Evolutionary conservation across 176 grass and related monocot species (phyloP).

Genomic region (Oryza longistaminata): DNA sequence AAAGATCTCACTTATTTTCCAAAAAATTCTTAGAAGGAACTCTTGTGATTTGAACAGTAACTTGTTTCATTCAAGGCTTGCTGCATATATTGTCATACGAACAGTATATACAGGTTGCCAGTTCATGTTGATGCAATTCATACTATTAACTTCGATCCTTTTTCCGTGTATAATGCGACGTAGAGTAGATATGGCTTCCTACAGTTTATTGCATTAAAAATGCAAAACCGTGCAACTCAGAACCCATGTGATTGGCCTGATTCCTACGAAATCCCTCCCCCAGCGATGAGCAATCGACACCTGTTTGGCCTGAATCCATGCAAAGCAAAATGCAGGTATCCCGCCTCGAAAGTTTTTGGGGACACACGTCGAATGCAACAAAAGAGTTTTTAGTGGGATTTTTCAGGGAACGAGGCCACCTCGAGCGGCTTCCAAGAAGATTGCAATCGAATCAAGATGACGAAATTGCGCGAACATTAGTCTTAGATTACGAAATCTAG

Average conservation of each 20-base stretch:
- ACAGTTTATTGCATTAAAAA: slow-evolving; percentile 41
- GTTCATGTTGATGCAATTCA: slow-evolving; percentile 1
- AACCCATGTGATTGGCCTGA: slow-evolving; percentile 40
- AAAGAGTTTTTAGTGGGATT: slow-evolving; percentile 12
- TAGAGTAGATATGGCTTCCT: slow-evolving; percentile 25
- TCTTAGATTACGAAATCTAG: slow-evolving; percentile 17
- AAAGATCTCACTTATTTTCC: background rate
- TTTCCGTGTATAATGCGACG: slow-evolving; percentile 23
- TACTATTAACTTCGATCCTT: background rate
- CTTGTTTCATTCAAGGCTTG: background rate
- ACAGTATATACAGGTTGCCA: slow-evolving; percentile 1
- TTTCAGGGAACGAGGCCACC: slow-evolving; percentile 40
- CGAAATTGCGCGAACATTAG: background rate
- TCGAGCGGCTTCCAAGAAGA: slow-evolving; percentile 35
- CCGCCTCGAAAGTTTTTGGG: slow-evolving; percentile 17
- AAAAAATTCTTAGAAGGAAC: background rate
- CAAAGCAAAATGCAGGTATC: slow-evolving; percentile 18
- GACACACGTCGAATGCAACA: slow-evolving; percentile 22
- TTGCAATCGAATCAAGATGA: background rate
- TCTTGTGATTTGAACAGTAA: background rate
- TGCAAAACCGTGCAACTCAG: slow-evolving; percentile 34
- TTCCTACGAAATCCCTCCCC: background rate
- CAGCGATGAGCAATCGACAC: slow-evolving; percentile 44
- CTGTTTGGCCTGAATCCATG: slow-evolving; percentile 35
- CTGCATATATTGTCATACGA: background rate